Evolutionary conservation across 805 yeast species (phyloP), one percentile per base, ranked within the genome.

Genomic region (Saccharomycopsis malanga): DNA sequence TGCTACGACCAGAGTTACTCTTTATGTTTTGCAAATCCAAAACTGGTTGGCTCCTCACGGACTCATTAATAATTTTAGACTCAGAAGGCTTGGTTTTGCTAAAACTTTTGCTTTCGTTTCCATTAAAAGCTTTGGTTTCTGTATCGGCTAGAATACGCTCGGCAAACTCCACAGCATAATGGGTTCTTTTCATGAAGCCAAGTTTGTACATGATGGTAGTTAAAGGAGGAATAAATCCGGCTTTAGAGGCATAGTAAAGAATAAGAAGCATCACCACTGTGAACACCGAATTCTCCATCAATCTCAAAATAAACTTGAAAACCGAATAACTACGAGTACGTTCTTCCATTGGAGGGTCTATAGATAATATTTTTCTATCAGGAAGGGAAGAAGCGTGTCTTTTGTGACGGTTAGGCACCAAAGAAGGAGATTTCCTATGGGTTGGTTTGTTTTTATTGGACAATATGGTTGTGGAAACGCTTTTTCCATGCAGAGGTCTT

Each of bases 271-370:
- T 62, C 1, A 68, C 54, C 4, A 65, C 42, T 6, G 78, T 67
- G 15, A 74, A 74, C 3, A 71, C 54, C n/a, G 74, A 63, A 54
- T 77, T 79, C 54, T 77, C 83, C 45, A 71, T 57, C 3, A 71
- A 58, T 49, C 76, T 59, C 14, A 53, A 53, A 5, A 61, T 29
- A 4, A 68, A 36, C 15, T 40, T 37, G 18, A 42, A 37, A 7
- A 53, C 20, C 5, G 57, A 44, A 20, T 25, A 42, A 4, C 22
- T 21, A 14, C 17, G 21, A 6, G n/a, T 39, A 32, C 15, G 9
- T 32, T 32, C 27, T 5, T 42, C 30, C 2, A 22, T 24, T 20
- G 55, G 55, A 10, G 51, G 51, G 32, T 50, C 54, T 2, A 46
- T 41, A 7, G 27, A 35, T 18, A 43, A 18, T 4, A 12, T 24